A percentile compares a stretch with the other conserved stretches of the same genome.
These are phyloP conservation scores for Artomyces pyxidatus DNA, from an alignment of 768 basidiomycete genomes.

Conservation along the genomic window DNA sequence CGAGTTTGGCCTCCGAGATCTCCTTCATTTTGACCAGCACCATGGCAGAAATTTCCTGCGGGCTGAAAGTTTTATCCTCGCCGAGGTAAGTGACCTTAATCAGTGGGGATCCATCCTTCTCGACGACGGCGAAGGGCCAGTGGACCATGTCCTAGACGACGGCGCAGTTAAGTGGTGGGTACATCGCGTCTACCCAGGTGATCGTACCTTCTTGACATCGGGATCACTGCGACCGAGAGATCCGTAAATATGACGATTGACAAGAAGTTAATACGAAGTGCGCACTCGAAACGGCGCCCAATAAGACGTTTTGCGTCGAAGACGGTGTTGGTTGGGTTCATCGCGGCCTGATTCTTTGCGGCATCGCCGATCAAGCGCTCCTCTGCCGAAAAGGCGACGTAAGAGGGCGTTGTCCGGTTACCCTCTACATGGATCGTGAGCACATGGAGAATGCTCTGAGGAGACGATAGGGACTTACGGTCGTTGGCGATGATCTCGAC, in stretches of 20 bases:
- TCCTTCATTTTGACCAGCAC: constrained; percentile 99
- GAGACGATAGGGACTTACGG: constrained; percentile 51
- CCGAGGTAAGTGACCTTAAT: constrained; percentile 94
- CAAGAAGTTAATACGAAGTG: constrained; percentile 9
- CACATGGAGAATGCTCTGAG: constrained; percentile 1
- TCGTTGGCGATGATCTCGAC: constrained; percentile 99
- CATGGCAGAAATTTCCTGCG: constrained; percentile 99
- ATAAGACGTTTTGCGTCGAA: constrained; percentile 99
- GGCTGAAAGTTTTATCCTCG: constrained; percentile 94
- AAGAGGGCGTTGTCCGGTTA: constrained; percentile 98
- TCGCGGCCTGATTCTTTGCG: constrained; percentile 97
- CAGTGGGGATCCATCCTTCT: constrained; percentile 94
- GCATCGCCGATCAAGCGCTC: constrained; percentile 99
- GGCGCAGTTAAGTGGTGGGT: not conserved
- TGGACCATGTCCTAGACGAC: constrained; percentile 75
- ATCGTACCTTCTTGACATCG: constrained; percentile 81
- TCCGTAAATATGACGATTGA: constrained; percentile 5
- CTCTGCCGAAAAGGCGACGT: constrained; percentile 95
- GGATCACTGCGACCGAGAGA: constrained; percentile 53
- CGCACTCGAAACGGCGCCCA: constrained; percentile 91
- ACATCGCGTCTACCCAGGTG: not conserved
- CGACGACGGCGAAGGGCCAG: constrained; percentile 97
- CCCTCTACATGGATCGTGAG: constrained; percentile 57
- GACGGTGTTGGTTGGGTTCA: constrained; percentile 99
- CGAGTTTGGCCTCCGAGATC: constrained; percentile 98